phyloP scores from a whole-genome alignment of 2,329 filamentous ascomycete genomes.

The Claviceps digitariae region DNA sequence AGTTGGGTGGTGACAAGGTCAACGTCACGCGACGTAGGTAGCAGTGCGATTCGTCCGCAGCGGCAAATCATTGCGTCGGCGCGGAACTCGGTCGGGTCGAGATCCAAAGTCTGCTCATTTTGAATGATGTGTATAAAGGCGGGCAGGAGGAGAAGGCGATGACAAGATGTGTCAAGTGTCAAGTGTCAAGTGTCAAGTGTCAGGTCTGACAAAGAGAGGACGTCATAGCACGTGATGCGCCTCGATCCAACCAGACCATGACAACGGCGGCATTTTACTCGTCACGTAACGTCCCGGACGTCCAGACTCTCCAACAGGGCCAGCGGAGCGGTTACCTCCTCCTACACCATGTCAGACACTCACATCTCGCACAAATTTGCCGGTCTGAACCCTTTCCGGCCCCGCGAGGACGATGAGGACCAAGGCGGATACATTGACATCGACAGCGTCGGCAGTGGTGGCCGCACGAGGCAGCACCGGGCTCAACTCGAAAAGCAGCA shows the following conservation, averaged over 20 bases:
- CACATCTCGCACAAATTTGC: slow-evolving; percentile 16
- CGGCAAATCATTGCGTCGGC: slow-evolving; percentile 27
- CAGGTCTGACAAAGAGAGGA: too few relatives aligned
- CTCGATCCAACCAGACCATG: too few relatives aligned
- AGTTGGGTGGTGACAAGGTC: slow-evolving; percentile 25
- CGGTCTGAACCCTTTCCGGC: slow-evolving; percentile 19
- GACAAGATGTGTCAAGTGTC: too few relatives aligned
- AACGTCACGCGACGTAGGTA: slow-evolving; percentile 38
- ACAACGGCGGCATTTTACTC: too few relatives aligned
- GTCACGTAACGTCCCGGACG: too few relatives aligned
- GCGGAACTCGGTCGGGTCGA: slow-evolving; percentile 35
- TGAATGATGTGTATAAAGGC: slow-evolving; percentile 9
- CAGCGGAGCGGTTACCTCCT: too few relatives aligned
- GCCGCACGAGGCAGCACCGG: slow-evolving; percentile 36
- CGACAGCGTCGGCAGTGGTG: slow-evolving; percentile 43
- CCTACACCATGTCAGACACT: not conserved
- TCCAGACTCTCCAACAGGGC: too few relatives aligned
- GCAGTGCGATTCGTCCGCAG: slow-evolving; percentile 44
- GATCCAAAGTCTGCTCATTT: slow-evolving; percentile 39
- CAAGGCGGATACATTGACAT: slow-evolving; percentile 19
- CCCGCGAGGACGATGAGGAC: slow-evolving; percentile 18
- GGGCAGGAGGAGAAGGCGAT: not conserved
- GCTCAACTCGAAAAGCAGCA: slow-evolving; percentile 36
- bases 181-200: too few relatives aligned
- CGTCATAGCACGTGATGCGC: too few relatives aligned